Percentiles rank a stretch among this genome's conserved stretches.
Conservation (phyloP, 208 protist genomes). For the Entamoeba moshkovskii region DNA sequence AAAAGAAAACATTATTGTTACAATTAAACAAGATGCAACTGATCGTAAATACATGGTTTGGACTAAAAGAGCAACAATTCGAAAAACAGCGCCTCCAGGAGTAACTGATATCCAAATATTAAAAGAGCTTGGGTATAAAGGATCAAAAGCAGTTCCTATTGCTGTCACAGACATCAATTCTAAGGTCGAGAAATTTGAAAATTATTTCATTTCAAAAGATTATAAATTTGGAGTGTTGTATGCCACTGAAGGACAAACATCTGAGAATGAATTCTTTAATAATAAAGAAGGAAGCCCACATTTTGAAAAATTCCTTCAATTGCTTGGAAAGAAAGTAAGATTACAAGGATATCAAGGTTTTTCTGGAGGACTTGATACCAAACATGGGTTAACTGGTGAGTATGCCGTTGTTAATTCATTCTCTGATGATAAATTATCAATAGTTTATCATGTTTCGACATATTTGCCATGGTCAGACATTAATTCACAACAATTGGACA, state of each 20-base stretch:
- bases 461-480: background rate
- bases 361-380: background rate
- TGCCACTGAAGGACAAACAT: background rate
- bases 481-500: background rate
- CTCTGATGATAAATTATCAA: background rate
- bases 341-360: background rate
- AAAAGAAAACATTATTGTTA: background rate
- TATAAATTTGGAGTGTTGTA: slow-evolving; percentile 9
- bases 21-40: background rate
- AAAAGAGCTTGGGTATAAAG: background rate
- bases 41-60: background rate
- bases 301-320: background rate
- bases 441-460: background rate
- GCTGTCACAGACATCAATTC: background rate
- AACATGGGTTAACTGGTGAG: background rate
- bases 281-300: background rate
- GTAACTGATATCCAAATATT: background rate
- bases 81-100: background rate
- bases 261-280: background rate
- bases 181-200: background rate
- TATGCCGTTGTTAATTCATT: background rate
- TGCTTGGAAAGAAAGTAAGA: background rate
- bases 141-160: background rate
- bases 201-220: background rate
- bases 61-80: background rate